Percentiles rank a stretch among this genome's conserved stretches.
phyloP scores from a whole-genome alignment of 2,329 filamentous ascomycete species.

The Emydomyces testavorans region DNA sequence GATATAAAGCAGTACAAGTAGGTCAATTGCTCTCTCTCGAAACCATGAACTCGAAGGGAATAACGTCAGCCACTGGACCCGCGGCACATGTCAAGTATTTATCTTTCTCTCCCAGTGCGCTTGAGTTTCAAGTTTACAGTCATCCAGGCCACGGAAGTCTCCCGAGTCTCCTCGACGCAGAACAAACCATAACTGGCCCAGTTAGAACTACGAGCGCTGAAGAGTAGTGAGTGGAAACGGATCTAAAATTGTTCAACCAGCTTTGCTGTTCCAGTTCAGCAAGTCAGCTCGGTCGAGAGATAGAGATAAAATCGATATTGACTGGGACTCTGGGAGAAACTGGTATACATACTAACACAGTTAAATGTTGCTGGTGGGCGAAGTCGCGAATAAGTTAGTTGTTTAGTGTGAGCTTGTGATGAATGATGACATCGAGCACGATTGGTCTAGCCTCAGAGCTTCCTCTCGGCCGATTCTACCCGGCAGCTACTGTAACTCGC shows the following conservation, averaged over 20 bases:
- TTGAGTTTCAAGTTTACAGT: slow-evolving; percentile 12
- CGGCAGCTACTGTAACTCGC: neutral
- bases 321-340: too few relatives aligned
- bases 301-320: neutral
- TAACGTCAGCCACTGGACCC: slow-evolving; percentile 11
- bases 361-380: too few relatives aligned
- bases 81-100: slow-evolving; percentile 15
- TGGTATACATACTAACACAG: too few relatives aligned
- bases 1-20: neutral
- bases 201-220: too few relatives aligned
- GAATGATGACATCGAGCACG: slow-evolving; percentile 1
- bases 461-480: slow-evolving; percentile 10
- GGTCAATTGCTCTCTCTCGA: neutral
- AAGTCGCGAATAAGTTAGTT: too few relatives aligned
- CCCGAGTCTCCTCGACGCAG: slow-evolving; percentile 5
- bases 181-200: slow-evolving; percentile 2
- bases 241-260: too few relatives aligned
- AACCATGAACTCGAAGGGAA: neutral
- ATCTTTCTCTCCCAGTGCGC: slow-evolving; percentile 3
- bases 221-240: too few relatives aligned
- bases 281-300: slow-evolving; percentile 1
- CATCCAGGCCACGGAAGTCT: slow-evolving; percentile 12
- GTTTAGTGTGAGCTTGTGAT: slow-evolving; percentile 7
- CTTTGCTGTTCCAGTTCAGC: neutral
- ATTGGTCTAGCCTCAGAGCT: neutral